Conservation (phyloP, 495 filamentous ascomycete species). For the Stereocaulon alpinum region DNA sequence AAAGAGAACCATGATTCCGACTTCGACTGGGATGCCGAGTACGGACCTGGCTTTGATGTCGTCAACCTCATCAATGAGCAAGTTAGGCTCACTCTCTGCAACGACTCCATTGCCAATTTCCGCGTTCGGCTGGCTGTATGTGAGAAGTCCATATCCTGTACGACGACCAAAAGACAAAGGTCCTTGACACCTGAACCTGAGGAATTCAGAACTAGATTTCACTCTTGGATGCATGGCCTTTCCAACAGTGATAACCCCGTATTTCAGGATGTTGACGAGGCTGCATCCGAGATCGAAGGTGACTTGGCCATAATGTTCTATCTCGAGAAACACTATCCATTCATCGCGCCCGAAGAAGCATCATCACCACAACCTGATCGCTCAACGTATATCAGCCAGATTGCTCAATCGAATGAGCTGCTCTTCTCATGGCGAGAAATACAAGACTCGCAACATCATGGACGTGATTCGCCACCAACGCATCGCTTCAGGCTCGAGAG, state of each 20-base stretch:
- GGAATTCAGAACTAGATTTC: constrained; percentile 2
- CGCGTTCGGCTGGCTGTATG: constrained; percentile 47
- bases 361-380: constrained; percentile 24
- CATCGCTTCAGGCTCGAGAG: constrained; percentile 12
- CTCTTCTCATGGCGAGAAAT: constrained; percentile 29
- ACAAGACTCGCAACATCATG: constrained; percentile 8
- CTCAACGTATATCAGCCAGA: constrained; percentile 28
- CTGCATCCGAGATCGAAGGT: constrained; percentile 36
- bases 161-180: constrained; percentile 20
- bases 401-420: constrained; percentile 32
- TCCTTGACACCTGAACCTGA: neutral
- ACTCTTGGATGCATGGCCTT: constrained; percentile 23
- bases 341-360: constrained; percentile 10
- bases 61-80: constrained; percentile 55
- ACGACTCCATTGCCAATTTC: constrained; percentile 45
- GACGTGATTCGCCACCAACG: constrained; percentile 10
- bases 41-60: constrained; percentile 80
- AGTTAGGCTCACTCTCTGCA: constrained; percentile 42
- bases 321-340: constrained; percentile 40
- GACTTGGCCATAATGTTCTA: constrained; percentile 44
- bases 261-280: constrained; percentile 45
- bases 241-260: constrained; percentile 27
- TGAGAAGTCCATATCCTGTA: constrained; percentile 49
- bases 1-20: constrained; percentile 64
- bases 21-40: constrained; percentile 71